Base-by-base conservation (phyloP, 2,329 filamentous ascomycete genomes). In the Pyrenophora seminiperda region DNA sequence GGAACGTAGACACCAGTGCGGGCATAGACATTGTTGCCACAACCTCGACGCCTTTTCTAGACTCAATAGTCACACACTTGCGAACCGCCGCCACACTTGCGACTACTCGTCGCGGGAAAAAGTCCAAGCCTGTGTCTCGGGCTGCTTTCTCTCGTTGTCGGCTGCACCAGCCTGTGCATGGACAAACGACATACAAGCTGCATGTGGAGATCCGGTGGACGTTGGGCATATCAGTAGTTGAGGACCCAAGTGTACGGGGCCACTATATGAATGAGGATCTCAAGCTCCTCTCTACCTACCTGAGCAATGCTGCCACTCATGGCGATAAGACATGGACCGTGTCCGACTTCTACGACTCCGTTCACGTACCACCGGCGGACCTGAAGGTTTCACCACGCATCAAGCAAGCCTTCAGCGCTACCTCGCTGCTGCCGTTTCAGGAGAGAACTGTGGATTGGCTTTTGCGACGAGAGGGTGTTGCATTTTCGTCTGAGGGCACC, bases 391-490 rank as follows among this genome's bases (percentile, higher is more conserved):
- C 72, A 7, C 57, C 61, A 1, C 59, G 63, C 5, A 68, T 75
- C 9, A 59, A 65, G n/a, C 53, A 64, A 5, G 58, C 58, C 14
- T 32, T 68, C 17, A 29, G 60, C 2, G 63, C 68, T 2, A 71
- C 83, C 1, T 75, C 73, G 0, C 73, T 91, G 0, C 91, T 85
- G 65, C 88, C 87, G 0, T 92, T 91, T 52, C 89, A 92, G 68
- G 83, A 83, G 47, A 77, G 87, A 51, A 82, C 87, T 1, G 77
- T 91, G 2, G 78, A 84, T 39, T 93, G 89, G 89, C 75, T 91
- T 50, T 70, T 92, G 37, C 73, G 74, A 33, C 80, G 86, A 37
- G 89, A 93, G 73, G 84, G 84, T 4, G 79, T 84, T 2, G 66
- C 74, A 17, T 85, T 80, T 38, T 53, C 62, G 3, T 44, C 58